Conservation (phyloP, 257 asterid species). For the Fraxinus americana region DNA sequence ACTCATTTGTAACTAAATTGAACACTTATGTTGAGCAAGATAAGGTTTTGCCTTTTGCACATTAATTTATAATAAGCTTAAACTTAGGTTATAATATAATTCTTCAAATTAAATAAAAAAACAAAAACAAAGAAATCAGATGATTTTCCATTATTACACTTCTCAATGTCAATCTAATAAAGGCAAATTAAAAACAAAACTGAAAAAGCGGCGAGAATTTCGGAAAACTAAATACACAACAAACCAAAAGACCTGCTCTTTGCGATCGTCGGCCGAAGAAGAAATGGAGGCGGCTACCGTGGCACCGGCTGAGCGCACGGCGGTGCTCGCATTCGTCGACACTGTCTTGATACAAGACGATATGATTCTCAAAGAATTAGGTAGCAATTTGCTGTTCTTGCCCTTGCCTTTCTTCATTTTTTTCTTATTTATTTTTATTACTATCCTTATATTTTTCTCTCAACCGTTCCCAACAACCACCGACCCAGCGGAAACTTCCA, state of each 20-base stretch:
- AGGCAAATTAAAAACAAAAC: slow-evolving; percentile 5
- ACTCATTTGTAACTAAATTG: background rate
- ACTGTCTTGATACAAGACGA: slow-evolving; percentile 73
- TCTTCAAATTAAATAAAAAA: background rate
- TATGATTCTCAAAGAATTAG: slow-evolving; percentile 63
- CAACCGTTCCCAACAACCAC: slow-evolving; percentile 41
- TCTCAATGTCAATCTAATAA: slow-evolving; percentile 23
- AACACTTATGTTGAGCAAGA: background rate
- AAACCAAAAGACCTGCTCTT: slow-evolving; percentile 58
- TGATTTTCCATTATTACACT: slow-evolving; percentile 17
- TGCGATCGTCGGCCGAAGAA: slow-evolving; percentile 58
- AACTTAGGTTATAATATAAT: background rate
- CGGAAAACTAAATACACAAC: slow-evolving; percentile 7
- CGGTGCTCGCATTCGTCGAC: slow-evolving; percentile 80
- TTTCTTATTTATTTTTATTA: background rate
- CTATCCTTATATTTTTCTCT: slow-evolving; percentile 1
- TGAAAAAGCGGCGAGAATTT: background rate
- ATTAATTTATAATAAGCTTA: background rate
- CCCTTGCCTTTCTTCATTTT: slow-evolving; percentile 64
- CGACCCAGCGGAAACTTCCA: slow-evolving; percentile 40
- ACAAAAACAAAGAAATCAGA: background rate
- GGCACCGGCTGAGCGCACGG: slow-evolving; percentile 71
- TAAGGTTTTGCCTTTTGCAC: background rate
- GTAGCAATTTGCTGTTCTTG: slow-evolving; percentile 58
- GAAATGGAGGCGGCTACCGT: slow-evolving; percentile 71